Evolutionary conservation across 441 rosid species (phyloP).

Genomic region (Brassica hybrid): DNA sequence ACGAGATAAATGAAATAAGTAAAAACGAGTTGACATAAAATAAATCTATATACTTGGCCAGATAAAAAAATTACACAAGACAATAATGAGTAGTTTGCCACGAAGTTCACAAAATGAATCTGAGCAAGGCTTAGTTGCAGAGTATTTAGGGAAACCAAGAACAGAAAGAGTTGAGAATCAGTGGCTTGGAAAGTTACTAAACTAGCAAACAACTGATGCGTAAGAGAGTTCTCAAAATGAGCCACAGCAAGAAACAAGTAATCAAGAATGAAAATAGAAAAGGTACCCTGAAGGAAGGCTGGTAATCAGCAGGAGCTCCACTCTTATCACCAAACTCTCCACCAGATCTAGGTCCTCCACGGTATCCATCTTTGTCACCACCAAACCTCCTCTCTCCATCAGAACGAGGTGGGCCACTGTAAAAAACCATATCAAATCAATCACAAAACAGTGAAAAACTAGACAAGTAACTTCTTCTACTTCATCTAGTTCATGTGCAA

Average conservation of each 20-base stretch:
- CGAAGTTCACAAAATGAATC: neutral
- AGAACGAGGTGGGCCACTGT: slow-evolving; percentile 87
- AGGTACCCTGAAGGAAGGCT: slow-evolving; percentile 72
- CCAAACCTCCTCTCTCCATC: no score
- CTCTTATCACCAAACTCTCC: slow-evolving; percentile 90
- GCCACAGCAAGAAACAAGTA: neutral
- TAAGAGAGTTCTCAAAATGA: neutral
- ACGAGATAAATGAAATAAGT: neutral
- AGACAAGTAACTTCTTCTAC: neutral
- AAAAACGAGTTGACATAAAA: neutral
- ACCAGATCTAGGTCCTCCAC: slow-evolving; percentile 82
- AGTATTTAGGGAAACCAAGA: neutral
- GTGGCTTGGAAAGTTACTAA: neutral
- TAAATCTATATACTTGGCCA: neutral
- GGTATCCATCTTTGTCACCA: slow-evolving; percentile 89
- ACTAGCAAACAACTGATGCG: neutral
- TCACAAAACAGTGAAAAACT: neutral
- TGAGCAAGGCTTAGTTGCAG: neutral
- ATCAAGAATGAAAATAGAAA: neutral
- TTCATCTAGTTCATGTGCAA: neutral
- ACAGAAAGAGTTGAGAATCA: neutral
- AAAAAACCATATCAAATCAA: slow-evolving; percentile 2
- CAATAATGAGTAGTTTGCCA: neutral
- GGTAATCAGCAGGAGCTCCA: slow-evolving; percentile 91
- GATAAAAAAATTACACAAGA: neutral